Evolutionary conservation across 2,329 filamentous ascomycete genomes (phyloP), one percentile per base, ranked within the genome.

Genomic region (Arthroderma sp.): DNA sequence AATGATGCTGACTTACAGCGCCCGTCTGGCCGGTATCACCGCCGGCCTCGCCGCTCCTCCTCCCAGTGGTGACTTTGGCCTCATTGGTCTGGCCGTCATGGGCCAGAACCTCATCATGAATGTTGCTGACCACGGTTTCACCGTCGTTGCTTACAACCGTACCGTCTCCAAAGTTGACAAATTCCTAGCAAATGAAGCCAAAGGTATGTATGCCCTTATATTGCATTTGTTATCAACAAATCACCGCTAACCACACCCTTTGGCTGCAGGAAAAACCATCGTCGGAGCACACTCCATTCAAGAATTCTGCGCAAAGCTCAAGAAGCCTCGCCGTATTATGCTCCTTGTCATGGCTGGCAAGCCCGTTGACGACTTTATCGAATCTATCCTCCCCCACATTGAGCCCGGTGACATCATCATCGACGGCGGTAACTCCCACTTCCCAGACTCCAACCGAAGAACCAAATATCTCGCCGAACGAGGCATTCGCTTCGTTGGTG

Each of bases 371-470:
- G 86, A 94, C 75, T 96, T 94, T 82, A 96, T 98, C 63, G 87
- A 95, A 78, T 81, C 82, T 58, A 82, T 98, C 55, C 76, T 96
- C 51, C 86, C 83, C 54, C 79, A 84, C 64, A 74, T 89, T 54
- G 82, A 87, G 66, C 65, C 77, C 61, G 88, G 86, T 56, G 91
- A 98, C 68, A 95, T 98, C 78, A 93, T 98, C 76, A 96, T 98
- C 62, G 91, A 98, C 64, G 91, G 91, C 67, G 91, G 87, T 61
- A 96, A 98, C 83, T 96, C 89, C 55, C 91, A 96, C 76, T 98
- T 84, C 80, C 91, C 91, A 64, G 91, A 96, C 74, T 89, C 86
- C 73, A 96, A 95, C 81, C 87, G 91, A 71, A 86, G 91, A 64
- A 88, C 86, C 68, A 74, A 84, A 70, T 94, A 95, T 75, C 80